Evolutionary conservation across 306 rosid species (phyloP), one percentile per base, ranked within the genome.

Genomic region (Sicyos edulis): DNA sequence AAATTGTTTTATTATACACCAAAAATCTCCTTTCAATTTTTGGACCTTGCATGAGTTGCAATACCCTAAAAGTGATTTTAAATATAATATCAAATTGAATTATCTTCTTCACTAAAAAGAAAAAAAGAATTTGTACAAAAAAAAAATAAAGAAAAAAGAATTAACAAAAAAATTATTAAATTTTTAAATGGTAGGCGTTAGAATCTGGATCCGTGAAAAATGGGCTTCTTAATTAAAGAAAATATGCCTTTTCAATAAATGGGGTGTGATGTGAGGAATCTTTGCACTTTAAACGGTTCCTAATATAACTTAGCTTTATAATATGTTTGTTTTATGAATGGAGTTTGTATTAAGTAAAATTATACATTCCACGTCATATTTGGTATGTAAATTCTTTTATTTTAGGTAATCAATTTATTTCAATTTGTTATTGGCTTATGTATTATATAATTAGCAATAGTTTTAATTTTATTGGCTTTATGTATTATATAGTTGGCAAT

Each of bases 171-270:
- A 5, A 4, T 10, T 22, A 5, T 57, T 26, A 58, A 37, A n/a
- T 61, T 9, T 61, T 21, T 21, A 15, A 61, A 6, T 22, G 68
- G 68, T n/a, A n/a, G n/a, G n/a, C n/a, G 32, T 15, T 51, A 64
- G 70, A 64, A 64, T 64, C 53, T 64, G 53, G 70, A 64, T 64
- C 70, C 70, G 70, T 64, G 1, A 64, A 64, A 64, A 17, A 64
- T 64, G 70, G 70, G 70, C 13, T 64, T 40, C 3, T 64, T 64
- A 37, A 64, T 40, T 64, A 64, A 64, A 64, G 70, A 63, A 64
- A 64, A 64, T 51, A 64, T 64, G 29, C 53, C 19, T 20, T 64
- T 64, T 42, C 12, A 64, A 64, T 64, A 42, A 64, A 64, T 64
- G 53, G 52, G 29, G 70, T 3, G 8, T n/a, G 32, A 64, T 17